Evolutionary conservation across 805 yeast genomes (phyloP), one percentile per base, ranked within the genome.

Genomic region (Debaryomyces castellii): DNA sequence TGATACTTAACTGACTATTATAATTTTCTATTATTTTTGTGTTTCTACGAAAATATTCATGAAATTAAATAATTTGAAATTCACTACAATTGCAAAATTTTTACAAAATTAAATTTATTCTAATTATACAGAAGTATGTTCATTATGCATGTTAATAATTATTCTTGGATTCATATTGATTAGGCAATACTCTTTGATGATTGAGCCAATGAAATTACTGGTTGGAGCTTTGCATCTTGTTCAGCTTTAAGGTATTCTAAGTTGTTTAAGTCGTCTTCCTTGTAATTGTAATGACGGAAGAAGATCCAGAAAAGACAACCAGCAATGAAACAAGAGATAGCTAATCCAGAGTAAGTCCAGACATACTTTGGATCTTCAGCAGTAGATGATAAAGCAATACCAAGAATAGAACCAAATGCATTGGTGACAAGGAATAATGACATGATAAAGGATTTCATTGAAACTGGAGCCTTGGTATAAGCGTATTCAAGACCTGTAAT

Each of bases 401-500:
- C 89, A 39, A 86, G 58, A 17, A 90, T 89, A 21, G 92, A 77
- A 47, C 94, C 90, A 42, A 84, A 56, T n/a, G 95, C 94, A 53
- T 75, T 82, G 35, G 87, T 85, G 46, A 87, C 67, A 58, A 87
- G 73, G 72, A 83, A 86, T 42, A 82, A 51, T 12, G 84, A 74
- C 82, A 81, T 81, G 56, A 82, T 76, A 59, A 82, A 77, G 12
- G 85, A 77, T 63, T 80, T 81, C 87, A 82, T 81, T 41, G 77
- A 67, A 7, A 74, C 76, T 35, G 94, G 94, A 5, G 94, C 92
- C 69, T 87, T 84, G 22, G 90, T 82, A 69, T 85, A 87, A 16
- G 95, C 95, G 60, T 85, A 86, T 69, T 87, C 94, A 54, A 85
- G 77, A 55, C 92, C 94, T 18, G 94, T 86, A 55, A 86, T 80